Evolutionary conservation across 805 yeast genomes (phyloP).

Genomic region (Yamadazyma takamatsuzukensis): DNA sequence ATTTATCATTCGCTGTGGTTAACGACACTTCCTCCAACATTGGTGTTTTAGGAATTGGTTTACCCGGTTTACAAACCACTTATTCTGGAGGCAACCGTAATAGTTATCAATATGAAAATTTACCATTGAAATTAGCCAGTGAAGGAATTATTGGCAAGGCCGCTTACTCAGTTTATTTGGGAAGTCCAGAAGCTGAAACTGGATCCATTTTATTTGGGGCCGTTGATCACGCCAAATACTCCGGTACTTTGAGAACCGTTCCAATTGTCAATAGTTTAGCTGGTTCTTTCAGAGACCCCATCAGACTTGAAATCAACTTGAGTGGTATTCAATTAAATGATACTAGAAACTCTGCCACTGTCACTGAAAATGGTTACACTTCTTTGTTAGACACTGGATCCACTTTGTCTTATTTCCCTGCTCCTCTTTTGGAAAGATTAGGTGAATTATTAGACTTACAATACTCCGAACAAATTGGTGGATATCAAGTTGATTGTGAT

Average conservation of each 20-base stretch:
- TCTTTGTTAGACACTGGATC: constrained; percentile 36
- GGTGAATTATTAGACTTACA: constrained; percentile 39
- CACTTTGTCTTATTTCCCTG: constrained; percentile 43
- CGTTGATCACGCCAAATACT: constrained; percentile 39
- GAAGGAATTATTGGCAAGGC: constrained; percentile 31
- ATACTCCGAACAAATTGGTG: constrained; percentile 39
- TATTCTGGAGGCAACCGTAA: constrained; percentile 11
- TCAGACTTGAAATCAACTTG: constrained; percentile 49
- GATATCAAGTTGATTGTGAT: constrained; percentile 46
- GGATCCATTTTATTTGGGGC: constrained; percentile 43
- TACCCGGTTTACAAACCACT: constrained; percentile 66
- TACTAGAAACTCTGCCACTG: constrained; percentile 11
- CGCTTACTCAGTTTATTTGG: constrained; percentile 37
- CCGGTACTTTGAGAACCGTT: constrained; percentile 26
- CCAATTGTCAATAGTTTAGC: constrained; percentile 36
- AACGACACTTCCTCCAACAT: constrained; percentile 56
- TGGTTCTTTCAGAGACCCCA: constrained; percentile 33
- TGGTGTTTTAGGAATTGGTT: constrained; percentile 76
- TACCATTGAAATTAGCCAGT: constrained; percentile 30
- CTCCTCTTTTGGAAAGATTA: constrained; percentile 25
- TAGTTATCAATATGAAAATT: constrained; percentile 32
- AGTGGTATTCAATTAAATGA: constrained; percentile 26
- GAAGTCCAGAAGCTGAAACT: constrained; percentile 17
- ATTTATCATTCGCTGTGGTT: constrained; percentile 72
- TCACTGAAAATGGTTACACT: constrained; percentile 16